These are phyloP conservation scores for Aschersonia sp. DNA, from an alignment of 2,329 filamentous ascomycete genomes.

Conservation along the genomic window DNA sequence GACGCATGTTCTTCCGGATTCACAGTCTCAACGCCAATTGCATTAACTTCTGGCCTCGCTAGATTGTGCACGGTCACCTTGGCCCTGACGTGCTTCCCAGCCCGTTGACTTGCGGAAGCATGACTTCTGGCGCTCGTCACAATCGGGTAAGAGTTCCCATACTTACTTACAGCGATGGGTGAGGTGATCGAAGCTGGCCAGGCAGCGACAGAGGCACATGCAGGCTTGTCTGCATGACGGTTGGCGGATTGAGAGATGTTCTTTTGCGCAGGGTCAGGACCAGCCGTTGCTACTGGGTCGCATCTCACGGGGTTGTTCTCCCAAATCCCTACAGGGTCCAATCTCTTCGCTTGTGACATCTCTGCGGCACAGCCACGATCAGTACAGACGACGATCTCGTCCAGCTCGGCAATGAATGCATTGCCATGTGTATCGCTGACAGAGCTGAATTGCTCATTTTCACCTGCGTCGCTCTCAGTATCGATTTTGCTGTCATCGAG, in stretches of 20 bases:
- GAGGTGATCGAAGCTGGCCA: conserved; percentile 13
- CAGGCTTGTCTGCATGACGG: conserved; percentile 31
- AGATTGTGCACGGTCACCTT: conserved; percentile 29
- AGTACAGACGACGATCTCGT: conserved; percentile 42
- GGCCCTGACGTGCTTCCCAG: conserved; percentile 25
- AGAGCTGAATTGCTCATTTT: conserved; percentile 29
- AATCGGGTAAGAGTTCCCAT: too few relatives aligned
- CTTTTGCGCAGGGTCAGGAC: conserved; percentile 40
- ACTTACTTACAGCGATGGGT: conserved; percentile 9
- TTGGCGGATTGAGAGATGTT: conserved; percentile 34
- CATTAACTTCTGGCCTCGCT: conserved; percentile 27
- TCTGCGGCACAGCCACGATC: conserved; percentile 24
- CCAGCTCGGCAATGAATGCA: conserved; percentile 30
- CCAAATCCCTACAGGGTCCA: conserved; percentile 13
- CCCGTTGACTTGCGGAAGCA: conserved; percentile 30
- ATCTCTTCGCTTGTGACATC: conserved; percentile 13
- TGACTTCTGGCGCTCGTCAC: conserved; percentile 33
- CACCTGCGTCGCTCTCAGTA: conserved; percentile 23
- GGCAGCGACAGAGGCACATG: conserved; percentile 15
- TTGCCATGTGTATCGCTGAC: conserved; percentile 19
- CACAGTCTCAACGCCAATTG: conserved; percentile 35
- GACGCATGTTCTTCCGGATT: conserved; percentile 22
- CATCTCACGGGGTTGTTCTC: conserved; percentile 31
- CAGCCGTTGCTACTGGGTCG: conserved; percentile 20
- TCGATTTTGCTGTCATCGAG: conserved; percentile 13